Percentiles rank a stretch among this genome's conserved stretches.
These are phyloP conservation scores for Danielia oregonensis DNA, from an alignment of 805 yeast genomes.

Conservation along the genomic window DNA sequence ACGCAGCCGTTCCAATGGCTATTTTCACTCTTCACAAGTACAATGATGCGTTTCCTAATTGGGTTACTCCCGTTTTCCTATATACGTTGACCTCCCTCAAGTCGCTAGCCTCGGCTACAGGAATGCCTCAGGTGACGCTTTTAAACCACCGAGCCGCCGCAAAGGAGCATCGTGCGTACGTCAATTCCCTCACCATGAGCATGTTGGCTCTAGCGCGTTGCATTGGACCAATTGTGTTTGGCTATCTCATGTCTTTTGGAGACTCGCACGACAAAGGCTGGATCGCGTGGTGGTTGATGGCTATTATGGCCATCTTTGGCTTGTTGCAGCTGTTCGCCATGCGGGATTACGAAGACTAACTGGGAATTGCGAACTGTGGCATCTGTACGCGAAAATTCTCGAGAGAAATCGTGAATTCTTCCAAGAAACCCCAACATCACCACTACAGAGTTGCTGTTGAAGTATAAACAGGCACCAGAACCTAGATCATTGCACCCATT, in stretches of 20 bases:
- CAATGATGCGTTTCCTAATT: constrained; percentile 23
- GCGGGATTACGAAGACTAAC: constrained; percentile 27
- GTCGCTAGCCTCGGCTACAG: constrained; percentile 32
- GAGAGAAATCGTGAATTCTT: no score
- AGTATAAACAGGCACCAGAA: no score
- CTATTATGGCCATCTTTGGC: constrained; percentile 26
- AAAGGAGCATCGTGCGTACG: constrained; percentile 32
- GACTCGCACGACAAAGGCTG: constrained; percentile 21
- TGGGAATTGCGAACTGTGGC: no score
- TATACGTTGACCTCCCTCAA: constrained; percentile 30
- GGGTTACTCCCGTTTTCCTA: constrained; percentile 26
- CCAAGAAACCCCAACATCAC: no score
- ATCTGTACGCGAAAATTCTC: no score
- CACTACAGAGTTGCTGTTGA: no score
- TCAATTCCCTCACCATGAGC: constrained; percentile 32
- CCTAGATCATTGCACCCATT: no score
- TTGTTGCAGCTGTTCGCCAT: constrained; percentile 25
- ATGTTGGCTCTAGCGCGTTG: constrained; percentile 31
- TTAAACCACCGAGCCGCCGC: constrained; percentile 34
- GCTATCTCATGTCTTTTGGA: constrained; percentile 33
- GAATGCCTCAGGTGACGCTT: constrained; percentile 34
- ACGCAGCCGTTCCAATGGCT: constrained; percentile 27
- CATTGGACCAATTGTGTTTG: constrained; percentile 31
- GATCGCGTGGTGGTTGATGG: constrained; percentile 35
- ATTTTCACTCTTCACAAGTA: constrained; percentile 29